A percentile compares a stretch with the other conserved stretches of the same genome.
phyloP scores from a whole-genome alignment of 495 filamentous ascomycete species.

The Neurospora sp. region DNA sequence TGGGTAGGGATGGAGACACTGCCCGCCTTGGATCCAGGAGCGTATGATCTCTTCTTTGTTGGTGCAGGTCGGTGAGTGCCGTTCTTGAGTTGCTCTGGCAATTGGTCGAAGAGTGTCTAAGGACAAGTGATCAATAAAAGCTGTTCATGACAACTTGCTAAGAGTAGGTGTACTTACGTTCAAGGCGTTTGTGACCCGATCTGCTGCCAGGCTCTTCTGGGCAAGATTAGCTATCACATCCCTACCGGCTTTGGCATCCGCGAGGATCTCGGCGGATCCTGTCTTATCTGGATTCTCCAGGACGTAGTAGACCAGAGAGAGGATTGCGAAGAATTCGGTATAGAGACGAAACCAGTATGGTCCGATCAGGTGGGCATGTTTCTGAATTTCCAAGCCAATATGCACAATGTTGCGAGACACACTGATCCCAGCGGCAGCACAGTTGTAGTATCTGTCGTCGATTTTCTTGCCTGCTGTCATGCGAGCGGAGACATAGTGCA shows the following conservation, averaged over 20 bases:
- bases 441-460: slow-evolving; percentile 81
- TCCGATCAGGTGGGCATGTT: slow-evolving; percentile 68
- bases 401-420: slow-evolving; percentile 92
- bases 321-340: slow-evolving; percentile 87
- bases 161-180: slow-evolving; percentile 37
- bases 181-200: slow-evolving; percentile 68
- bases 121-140: slow-evolving; percentile 1
- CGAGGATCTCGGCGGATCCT: slow-evolving; percentile 66
- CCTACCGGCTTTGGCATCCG: slow-evolving; percentile 75
- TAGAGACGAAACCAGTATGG: slow-evolving; percentile 97
- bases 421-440: slow-evolving; percentile 83
- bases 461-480: slow-evolving; percentile 53
- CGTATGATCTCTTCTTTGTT: slow-evolving; percentile 49
- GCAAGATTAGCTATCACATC: slow-evolving; percentile 68
- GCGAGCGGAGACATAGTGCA: slow-evolving; percentile 81
- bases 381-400: slow-evolving; percentile 83
- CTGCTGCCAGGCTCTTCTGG: slow-evolving; percentile 78
- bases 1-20: slow-evolving; percentile 15
- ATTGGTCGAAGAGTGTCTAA: slow-evolving; percentile 66
- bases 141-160: background rate
- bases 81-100: slow-evolving; percentile 58
- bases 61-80: slow-evolving; percentile 23
- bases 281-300: slow-evolving; percentile 78
- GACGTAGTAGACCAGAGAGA: slow-evolving; percentile 82
- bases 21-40: slow-evolving; percentile 35